Evolutionary conservation across 768 basidiomycete genomes (phyloP).

Genomic region (Phylloporus rhodoxanthus): DNA sequence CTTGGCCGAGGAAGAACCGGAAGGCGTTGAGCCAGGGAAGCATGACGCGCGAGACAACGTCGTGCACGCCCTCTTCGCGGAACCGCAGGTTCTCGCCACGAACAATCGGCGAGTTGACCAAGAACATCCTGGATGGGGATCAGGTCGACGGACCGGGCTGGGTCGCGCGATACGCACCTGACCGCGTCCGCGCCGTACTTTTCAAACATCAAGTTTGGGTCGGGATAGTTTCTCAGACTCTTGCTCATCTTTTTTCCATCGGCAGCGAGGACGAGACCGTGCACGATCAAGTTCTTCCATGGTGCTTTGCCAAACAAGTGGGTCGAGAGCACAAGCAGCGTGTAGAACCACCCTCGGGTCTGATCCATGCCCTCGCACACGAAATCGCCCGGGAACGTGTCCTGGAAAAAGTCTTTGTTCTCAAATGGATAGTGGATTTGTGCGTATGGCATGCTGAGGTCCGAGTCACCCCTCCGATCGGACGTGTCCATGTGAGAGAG

Average conservation of each 20-base stretch:
- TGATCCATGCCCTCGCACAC: constrained; percentile 98
- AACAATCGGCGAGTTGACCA: constrained; percentile 98
- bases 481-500: neutral
- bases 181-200: constrained; percentile 94
- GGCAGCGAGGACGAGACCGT: constrained; percentile 89
- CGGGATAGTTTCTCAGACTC: constrained; percentile 93
- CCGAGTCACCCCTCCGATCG: neutral
- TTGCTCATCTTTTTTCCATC: constrained; percentile 99
- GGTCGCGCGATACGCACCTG: constrained; percentile 61
- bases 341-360: constrained; percentile 99
- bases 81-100: constrained; percentile 97
- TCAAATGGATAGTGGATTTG: constrained; percentile 98
- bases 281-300: constrained; percentile 97
- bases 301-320: constrained; percentile 91
- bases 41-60: constrained; percentile 93
- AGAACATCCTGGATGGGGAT: constrained; percentile 67
- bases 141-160: too few species aligned
- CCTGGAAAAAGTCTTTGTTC: constrained; percentile 83
- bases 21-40: constrained; percentile 98
- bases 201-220: constrained; percentile 85
- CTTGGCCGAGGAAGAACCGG: constrained; percentile 98
- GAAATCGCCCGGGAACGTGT: constrained; percentile 90
- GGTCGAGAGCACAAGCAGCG: constrained; percentile 90
- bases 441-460: constrained; percentile 91
- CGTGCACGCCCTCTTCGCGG: constrained; percentile 96